phyloP scores from a whole-genome alignment of 2,329 filamentous ascomycete species.

The Exutisphaerella laricina region DNA sequence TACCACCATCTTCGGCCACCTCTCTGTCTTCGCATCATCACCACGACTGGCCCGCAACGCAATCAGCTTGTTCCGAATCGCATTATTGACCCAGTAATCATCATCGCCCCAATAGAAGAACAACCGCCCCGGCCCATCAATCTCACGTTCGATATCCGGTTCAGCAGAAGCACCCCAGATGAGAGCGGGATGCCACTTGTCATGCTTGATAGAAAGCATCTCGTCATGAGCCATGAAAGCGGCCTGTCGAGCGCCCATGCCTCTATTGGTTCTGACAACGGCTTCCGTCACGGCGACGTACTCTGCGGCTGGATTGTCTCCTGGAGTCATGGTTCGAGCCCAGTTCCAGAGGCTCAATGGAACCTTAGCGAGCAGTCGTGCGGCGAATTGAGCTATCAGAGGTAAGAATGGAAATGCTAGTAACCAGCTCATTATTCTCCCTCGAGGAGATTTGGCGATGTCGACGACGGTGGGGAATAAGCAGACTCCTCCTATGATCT shows the following conservation, averaged over 20 bases:
- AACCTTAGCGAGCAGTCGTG: conserved; percentile 38
- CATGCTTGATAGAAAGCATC: conserved; percentile 50
- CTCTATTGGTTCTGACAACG: conserved; percentile 46
- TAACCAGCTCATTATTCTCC: conserved; percentile 33
- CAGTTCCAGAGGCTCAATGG: conserved; percentile 30
- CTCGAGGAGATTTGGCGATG: conserved; percentile 41
- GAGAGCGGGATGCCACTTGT: conserved; percentile 56
- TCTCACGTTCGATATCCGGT: not conserved
- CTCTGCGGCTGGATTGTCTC: conserved; percentile 17
- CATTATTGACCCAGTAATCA: conserved; percentile 58
- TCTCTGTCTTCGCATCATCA: conserved; percentile 28
- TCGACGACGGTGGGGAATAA: conserved; percentile 47
- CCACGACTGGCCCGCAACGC: conserved; percentile 31
- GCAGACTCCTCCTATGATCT: conserved; percentile 33
- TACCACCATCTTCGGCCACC: conserved; percentile 48
- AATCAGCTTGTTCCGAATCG: conserved; percentile 53
- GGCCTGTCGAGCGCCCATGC: conserved; percentile 47
- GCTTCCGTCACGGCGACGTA: conserved; percentile 45
- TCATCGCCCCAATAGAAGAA: conserved; percentile 55
- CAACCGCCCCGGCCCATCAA: conserved; percentile 33
- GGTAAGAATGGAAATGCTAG: conserved; percentile 34
- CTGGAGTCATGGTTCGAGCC: conserved; percentile 9
- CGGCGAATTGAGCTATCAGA: conserved; percentile 40
- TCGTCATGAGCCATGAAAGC: conserved; percentile 56
- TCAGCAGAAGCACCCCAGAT: conserved; percentile 48